These are phyloP conservation scores for Phytopythium litorale DNA, from an alignment of 352 stramenopile species.

Conservation along the genomic window DNA sequence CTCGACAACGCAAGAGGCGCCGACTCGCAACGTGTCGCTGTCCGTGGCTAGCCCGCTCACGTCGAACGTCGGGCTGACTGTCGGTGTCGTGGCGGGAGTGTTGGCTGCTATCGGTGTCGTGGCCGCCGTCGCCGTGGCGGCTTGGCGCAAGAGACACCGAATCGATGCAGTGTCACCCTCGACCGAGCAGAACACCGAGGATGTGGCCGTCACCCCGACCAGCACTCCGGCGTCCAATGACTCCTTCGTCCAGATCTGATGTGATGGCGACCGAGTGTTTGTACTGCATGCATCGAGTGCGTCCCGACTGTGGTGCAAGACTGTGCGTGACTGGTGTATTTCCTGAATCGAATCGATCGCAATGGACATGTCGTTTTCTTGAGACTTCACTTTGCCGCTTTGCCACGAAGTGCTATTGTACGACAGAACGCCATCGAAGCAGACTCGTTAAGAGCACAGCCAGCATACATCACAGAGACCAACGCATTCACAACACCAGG, in stretches of 20 bases:
- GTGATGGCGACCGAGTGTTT: background rate
- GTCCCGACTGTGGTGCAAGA: background rate
- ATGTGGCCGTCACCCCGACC: background rate
- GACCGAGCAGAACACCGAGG: background rate
- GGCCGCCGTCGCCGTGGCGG: conserved; percentile 4
- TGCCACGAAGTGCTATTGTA: too few relatives aligned
- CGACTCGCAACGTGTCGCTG: background rate
- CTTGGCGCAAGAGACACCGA: conserved; percentile 14
- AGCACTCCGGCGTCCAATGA: background rate
- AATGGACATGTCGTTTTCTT: background rate
- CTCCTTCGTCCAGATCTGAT: background rate
- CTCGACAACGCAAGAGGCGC: background rate
- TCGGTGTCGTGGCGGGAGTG: conserved; percentile 6
- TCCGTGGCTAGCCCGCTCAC: background rate
- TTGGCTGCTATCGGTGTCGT: background rate
- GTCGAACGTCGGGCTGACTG: background rate
- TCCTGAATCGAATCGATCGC: too few relatives aligned
- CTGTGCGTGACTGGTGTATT: background rate
- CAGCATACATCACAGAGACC: too few relatives aligned
- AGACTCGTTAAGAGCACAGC: too few relatives aligned
- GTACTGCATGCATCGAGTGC: too few relatives aligned
- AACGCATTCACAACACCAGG: too few relatives aligned
- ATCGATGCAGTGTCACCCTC: background rate
- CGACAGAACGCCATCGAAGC: too few relatives aligned
- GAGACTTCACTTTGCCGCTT: too few relatives aligned